These are phyloP conservation scores for Rhizopogon sp. DNA, from an alignment of 768 basidiomycete species.

Conservation along the genomic window DNA sequence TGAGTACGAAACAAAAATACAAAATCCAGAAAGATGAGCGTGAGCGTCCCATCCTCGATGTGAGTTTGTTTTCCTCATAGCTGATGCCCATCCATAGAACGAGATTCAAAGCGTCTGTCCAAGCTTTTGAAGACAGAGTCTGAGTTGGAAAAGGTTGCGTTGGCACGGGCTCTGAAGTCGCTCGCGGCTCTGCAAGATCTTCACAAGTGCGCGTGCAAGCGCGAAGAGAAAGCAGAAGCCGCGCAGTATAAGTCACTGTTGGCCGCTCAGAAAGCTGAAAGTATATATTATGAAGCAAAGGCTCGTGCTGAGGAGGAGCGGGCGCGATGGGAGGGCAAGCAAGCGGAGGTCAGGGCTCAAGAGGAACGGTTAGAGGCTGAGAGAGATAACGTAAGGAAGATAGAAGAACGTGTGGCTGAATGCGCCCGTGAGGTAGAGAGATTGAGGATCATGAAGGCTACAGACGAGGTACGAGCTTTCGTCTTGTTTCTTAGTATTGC, in stretches of 20 bases:
- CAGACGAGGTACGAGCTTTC: slow-evolving; percentile 48
- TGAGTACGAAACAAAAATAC: slow-evolving; percentile 46
- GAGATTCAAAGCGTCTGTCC: slow-evolving; percentile 55
- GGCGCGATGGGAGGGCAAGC: slow-evolving; percentile 48
- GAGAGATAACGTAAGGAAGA: slow-evolving; percentile 48
- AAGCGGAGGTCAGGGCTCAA: slow-evolving; percentile 42
- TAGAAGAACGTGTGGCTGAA: slow-evolving; percentile 58
- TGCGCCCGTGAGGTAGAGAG: slow-evolving; percentile 74
- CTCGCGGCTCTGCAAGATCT: slow-evolving; percentile 63
- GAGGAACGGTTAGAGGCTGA: slow-evolving; percentile 45
- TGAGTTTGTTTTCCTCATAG: background rate
- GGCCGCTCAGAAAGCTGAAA: slow-evolving; percentile 59
- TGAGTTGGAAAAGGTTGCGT: slow-evolving; percentile 58
- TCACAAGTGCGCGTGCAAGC: slow-evolving; percentile 65
- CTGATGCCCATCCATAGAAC: slow-evolving; percentile 31
- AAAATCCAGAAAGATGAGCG: slow-evolving; percentile 51
- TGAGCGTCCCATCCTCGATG: slow-evolving; percentile 21
- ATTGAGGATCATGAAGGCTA: slow-evolving; percentile 56
- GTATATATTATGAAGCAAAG: slow-evolving; percentile 56
- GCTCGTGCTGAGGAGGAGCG: slow-evolving; percentile 47
- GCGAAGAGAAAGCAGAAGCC: slow-evolving; percentile 54
- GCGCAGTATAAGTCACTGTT: slow-evolving; percentile 49
- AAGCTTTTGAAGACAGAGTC: slow-evolving; percentile 70
- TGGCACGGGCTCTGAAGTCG: slow-evolving; percentile 57
- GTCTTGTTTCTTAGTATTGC: background rate